phyloP scores from a whole-genome alignment of 148 eudicot genomes.

The Dysphania ambrosioides region DNA sequence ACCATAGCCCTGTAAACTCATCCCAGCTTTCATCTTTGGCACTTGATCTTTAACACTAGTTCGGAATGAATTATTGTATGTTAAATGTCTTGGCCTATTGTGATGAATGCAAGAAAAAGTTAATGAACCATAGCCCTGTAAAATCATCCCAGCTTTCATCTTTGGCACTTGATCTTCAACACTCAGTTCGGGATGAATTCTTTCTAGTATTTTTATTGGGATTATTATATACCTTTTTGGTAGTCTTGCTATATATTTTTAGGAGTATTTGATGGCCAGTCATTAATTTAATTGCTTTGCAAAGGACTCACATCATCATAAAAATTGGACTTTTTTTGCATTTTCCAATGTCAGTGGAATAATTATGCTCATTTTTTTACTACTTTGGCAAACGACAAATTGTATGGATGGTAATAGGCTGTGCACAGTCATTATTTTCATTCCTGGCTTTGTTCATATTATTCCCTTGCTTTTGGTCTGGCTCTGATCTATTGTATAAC shows the following conservation, averaged over 20 bases:
- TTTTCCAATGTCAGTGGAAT: background rate
- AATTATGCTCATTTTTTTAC: background rate
- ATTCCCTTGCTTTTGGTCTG: background rate
- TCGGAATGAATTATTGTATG: background rate
- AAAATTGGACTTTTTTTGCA: background rate
- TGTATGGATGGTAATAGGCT: background rate
- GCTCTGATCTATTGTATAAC: background rate
- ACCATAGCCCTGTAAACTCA: background rate
- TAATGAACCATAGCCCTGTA: background rate
- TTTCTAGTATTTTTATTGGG: background rate
- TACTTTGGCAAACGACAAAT: background rate
- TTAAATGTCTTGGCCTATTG: background rate
- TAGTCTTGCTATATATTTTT: background rate
- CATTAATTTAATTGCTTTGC: background rate
- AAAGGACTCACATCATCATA: background rate
- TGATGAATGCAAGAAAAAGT: background rate
- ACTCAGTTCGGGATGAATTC: no score
- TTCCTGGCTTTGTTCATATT: background rate
- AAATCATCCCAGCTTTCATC: background rate
- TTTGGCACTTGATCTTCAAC: background rate
- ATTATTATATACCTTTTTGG: background rate
- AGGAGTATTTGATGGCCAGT: background rate
- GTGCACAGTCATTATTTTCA: background rate
- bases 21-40: background rate
- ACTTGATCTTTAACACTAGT: background rate